Base-by-base conservation (phyloP, 2,329 filamentous ascomycete genomes). In the Lasiodiplodia gonubiensis region DNA sequence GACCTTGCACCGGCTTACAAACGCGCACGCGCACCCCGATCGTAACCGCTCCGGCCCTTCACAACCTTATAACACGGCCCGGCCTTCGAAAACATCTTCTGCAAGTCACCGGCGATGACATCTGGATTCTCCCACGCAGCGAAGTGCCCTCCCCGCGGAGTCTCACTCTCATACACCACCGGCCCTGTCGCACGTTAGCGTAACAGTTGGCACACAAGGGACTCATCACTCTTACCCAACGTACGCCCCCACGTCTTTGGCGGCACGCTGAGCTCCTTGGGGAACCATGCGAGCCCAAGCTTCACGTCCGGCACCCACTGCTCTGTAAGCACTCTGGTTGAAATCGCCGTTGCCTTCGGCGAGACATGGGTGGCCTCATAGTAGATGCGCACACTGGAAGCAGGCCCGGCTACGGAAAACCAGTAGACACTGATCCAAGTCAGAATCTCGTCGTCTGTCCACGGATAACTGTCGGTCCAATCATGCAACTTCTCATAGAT, bases 401-500 rank as follows among this genome's bases (percentile, higher is more conserved):
- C 88, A 0, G 91, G 88, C 0, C 92, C 91, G 1, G 90, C 89
- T 0, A 80, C 84, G 10, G 86, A 89, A 78, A 93, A 93, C 74
- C 85, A 88, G 75, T 94, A 94, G 48, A 94, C 85, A 60, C 84
- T 87, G 0, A 93, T 79, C 92, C 91, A 94, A 0, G 88, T 92
- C 30, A 92, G 79, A 10, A 94, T 84, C 78, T 94, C 91, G 66
- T 93, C 90, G 69, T 92, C 89, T 0, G 87, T 90, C 91, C 91
- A 94, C 0, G 85, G 80, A 73, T 93, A 93, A 0, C 72, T 72
- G 72, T 94, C 91, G 0, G 88, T 89, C 92, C 91, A 94, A 71
- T 91, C 89, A 71, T 90, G 87, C 46, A 94, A 79, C 75, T 94
- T 94, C 78, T 94, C 92, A 71, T 91, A 91, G 39, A 94, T 88